Evolutionary conservation across 192 early-diverging fungal species (phyloP), one percentile per base, ranked within the genome.

Genomic region (Podila horticola): DNA sequence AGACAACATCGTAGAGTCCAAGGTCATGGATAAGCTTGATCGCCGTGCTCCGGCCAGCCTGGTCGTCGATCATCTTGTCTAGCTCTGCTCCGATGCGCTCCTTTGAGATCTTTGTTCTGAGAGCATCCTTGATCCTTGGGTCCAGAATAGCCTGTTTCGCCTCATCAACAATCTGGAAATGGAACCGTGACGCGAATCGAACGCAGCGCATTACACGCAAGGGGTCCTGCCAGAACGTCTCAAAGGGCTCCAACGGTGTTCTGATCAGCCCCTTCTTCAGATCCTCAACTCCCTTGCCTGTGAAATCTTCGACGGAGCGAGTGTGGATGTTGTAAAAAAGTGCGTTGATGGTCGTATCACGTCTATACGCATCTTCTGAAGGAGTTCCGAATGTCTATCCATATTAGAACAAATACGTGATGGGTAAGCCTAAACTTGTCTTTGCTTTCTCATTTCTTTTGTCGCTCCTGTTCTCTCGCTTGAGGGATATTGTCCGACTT

Each of bases 281-380:
- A 74, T 99, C 98, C 2, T 76, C 55, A 1, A 97, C 59, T 20
- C 98, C 96, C 72, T 83, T 72, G 15, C 86, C 84, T 4, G 94
- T 97, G 65, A 92, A 96, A 82, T 98, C 97, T 85, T 98, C 97
- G 10, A 98, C 93, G 36, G 82, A 9, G 1, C 82, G 64, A 0
- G 95, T 94, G 67, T 95, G 91, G 15, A 99, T 89, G 83, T 99
- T 99, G 86, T 97, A 99, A 66, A 99, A 98, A 58, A 99, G 86
- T 17, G 97, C 92, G 72, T 99, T 99, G 79, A 99, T 97, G 28
- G 98, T 99, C 15, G 92, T 96, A 81, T 99, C 98, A n/a, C 98
- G 89, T 0, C 98, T 92, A 59, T 90, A 81, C 8, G 98, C 97
- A 74, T 99, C 98, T 69, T 99, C 92, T 15, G 75, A 59, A 0